Evolutionary conservation across 1,284 basidiomycete species (phyloP).

Genomic region (Fomes fomentarius): DNA sequence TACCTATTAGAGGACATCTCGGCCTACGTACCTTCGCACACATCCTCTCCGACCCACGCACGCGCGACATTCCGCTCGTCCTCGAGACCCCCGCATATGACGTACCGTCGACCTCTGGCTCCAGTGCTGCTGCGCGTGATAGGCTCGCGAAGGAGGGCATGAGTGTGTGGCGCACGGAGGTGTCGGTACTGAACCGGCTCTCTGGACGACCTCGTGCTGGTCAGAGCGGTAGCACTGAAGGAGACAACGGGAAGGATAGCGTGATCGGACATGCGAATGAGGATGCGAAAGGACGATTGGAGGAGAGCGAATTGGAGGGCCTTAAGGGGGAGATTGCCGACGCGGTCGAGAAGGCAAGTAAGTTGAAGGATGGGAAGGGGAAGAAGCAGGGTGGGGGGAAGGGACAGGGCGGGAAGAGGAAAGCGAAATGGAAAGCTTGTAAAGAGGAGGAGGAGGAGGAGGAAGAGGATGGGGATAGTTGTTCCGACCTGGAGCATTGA

Average conservation of each 20-base stretch:
- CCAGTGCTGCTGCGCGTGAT: conserved; percentile 3
- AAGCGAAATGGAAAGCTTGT: conserved; percentile 23
- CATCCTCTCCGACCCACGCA: conserved; percentile 71
- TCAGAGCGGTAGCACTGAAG: no score
- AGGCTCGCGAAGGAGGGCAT: conserved; percentile 37
- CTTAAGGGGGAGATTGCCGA: conserved; percentile 36
- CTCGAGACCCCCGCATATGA: no score
- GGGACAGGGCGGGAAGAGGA: conserved; percentile 23
- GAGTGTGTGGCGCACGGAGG: conserved; percentile 75
- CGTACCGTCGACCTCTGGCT: conserved; percentile 6
- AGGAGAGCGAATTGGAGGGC: conserved; percentile 22
- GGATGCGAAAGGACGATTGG: conserved; percentile 10
- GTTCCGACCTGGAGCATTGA: neutral
- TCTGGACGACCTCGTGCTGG: conserved; percentile 39
- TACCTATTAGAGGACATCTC: conserved; percentile 64
- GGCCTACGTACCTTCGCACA: conserved; percentile 66
- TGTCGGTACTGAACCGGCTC: conserved; percentile 58
- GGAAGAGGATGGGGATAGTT: no score
- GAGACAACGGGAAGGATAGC: no score
- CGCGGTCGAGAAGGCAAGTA: conserved; percentile 27
- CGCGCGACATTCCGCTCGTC: conserved; percentile 75
- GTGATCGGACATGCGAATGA: no score
- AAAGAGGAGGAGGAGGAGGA: conserved; percentile 21
- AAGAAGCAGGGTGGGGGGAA: no score
- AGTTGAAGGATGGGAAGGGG: conserved; percentile 22